Evolutionary conservation across 2,329 filamentous ascomycete genomes (phyloP), one percentile per base, ranked within the genome.

Genomic region (Eutypella sp.): DNA sequence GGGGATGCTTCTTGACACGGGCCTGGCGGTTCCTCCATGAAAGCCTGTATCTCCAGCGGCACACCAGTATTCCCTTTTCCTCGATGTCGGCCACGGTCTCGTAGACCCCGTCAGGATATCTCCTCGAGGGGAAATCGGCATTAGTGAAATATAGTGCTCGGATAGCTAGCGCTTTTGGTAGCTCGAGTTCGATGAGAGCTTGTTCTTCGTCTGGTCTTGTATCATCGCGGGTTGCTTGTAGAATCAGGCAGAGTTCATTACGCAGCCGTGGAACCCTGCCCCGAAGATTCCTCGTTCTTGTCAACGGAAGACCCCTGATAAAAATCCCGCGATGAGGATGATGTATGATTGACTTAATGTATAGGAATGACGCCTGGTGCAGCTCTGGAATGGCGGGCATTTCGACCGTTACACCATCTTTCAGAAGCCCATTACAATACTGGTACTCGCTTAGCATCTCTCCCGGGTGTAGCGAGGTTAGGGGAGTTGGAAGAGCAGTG

Each of bases 1-100:
- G 55, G 1, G 58, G 56, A 10, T 52, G 51, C 2, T 56, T 48
- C 22, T 48, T 54, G n/a, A 38, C 48, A 2, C 57, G 57, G 38
- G 56, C 57, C 4, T 36, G 45, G 7, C 59, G 49, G 41, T 58
- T 49, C 34, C 54, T 54, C 49, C 61, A 63, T 33, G 54, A 49
- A 6, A 58, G 55, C n/a, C 49, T 54, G 33, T 57, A 59, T 46
- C 58, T 63, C 65, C 66, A 68, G 23, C 67, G 61, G 40, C 67
- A 69, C 34, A 65, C 54, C 18, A 69, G 48, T 13, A 59, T 53
- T 2, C 57, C 65, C 8, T 59, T 55, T 15, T 53, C 51, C 41
- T 67, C 61, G 37, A 64, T 56, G 2, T 59, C 57, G 6, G 41
- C 47, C 22, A 48, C 45, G 3, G 45, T 52, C 1, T 33, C 22